Conservation (phyloP, 192 early-diverging fungal species). For the Anaeromyces robustus region DNA sequence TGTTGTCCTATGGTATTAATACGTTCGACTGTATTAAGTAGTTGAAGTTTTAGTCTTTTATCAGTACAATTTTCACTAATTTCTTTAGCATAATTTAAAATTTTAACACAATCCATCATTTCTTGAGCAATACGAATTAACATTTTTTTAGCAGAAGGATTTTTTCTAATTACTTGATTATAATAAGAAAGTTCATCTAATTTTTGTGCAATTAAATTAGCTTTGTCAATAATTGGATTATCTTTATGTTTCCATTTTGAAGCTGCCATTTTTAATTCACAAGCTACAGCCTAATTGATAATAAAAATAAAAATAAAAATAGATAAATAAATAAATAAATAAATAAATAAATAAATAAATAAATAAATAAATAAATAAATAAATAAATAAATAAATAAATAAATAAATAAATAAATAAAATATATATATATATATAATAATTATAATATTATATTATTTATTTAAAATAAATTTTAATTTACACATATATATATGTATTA, state of each 20-base stretch:
- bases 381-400: too few relatives aligned
- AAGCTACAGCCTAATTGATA: background rate
- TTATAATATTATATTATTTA: too few relatives aligned
- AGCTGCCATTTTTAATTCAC: background rate
- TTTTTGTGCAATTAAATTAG: background rate
- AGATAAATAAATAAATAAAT: too few relatives aligned
- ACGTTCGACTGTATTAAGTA: background rate
- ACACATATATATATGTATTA: too few relatives aligned
- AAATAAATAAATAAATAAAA: too few relatives aligned
- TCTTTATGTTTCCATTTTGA: background rate
- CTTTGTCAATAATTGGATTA: background rate
- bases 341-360: too few relatives aligned
- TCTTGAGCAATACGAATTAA: background rate
- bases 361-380: too few relatives aligned
- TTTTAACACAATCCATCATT: background rate
- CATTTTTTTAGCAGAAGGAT: background rate
- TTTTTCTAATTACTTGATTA: background rate
- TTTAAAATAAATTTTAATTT: too few relatives aligned
- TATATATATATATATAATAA: too few relatives aligned
- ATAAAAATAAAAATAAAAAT: too few relatives aligned
- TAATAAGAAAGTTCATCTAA: background rate
- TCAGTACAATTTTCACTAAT: background rate
- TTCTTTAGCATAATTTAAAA: background rate
- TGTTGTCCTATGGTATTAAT: background rate
- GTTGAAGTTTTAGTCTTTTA: background rate